A percentile compares a stretch with the other conserved stretches of the same genome.
These are phyloP conservation scores for Suillus fuscotomentosus DNA, from an alignment of 768 basidiomycete genomes.

Conservation along the genomic window DNA sequence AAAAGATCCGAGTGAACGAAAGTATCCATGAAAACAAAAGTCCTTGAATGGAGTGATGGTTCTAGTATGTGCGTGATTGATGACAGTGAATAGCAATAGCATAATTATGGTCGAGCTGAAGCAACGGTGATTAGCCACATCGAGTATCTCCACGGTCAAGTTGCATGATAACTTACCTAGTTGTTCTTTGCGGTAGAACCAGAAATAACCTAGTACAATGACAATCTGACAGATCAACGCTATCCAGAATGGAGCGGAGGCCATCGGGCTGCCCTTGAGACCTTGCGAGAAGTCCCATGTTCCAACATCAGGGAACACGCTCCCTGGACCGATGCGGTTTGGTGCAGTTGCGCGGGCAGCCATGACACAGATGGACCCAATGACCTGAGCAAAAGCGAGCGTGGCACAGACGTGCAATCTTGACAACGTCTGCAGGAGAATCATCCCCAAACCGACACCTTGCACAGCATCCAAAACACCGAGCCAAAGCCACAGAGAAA, in stretches of 20 bases:
- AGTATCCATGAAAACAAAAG: slow-evolving; percentile 3
- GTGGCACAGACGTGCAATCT: slow-evolving; percentile 94
- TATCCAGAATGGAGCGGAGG: slow-evolving; percentile 84
- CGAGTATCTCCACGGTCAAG: neutral
- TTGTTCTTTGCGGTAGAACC: slow-evolving; percentile 97
- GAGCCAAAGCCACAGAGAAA: slow-evolving; percentile 92
- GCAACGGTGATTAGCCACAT: neutral
- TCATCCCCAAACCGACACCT: slow-evolving; percentile 93
- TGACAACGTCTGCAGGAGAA: slow-evolving; percentile 86
- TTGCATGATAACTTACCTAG: slow-evolving; percentile 50
- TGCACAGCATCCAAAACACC: slow-evolving; percentile 93
- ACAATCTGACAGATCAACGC: slow-evolving; percentile 76
- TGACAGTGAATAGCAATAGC: neutral
- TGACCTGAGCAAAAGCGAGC: slow-evolving; percentile 84
- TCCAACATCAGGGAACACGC: slow-evolving; percentile 89
- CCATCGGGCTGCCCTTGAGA: slow-evolving; percentile 77
- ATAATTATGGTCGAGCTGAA: slow-evolving; percentile 26
- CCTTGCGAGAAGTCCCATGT: slow-evolving; percentile 86
- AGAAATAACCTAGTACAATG: slow-evolving; percentile 91
- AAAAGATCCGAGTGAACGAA: neutral
- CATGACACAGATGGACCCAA: slow-evolving; percentile 91
- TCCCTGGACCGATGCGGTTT: slow-evolving; percentile 83
- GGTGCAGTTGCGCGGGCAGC: slow-evolving; percentile 89
- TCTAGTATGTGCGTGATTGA: slow-evolving; percentile 1
- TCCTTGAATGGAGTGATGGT: slow-evolving; percentile 1